Evolutionary conservation across 78 protist species (phyloP).

Genomic region (Andalucia godoyi): DNA sequence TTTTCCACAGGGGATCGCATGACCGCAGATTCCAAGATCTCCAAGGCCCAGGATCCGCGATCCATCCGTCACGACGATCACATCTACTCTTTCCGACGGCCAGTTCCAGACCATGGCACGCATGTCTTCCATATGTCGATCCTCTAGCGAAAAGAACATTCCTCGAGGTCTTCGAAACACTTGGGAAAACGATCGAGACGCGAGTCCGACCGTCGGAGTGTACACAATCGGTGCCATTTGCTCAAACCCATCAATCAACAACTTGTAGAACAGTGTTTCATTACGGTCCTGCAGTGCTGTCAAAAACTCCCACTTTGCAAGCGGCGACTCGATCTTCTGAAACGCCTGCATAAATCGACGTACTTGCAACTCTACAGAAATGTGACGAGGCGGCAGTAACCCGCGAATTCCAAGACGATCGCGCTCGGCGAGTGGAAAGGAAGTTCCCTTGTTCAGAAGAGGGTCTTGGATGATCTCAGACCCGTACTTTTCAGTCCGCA

Average conservation of each 20-base stretch:
- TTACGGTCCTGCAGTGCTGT: conserved; percentile 50
- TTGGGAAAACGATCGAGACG: conserved; percentile 70
- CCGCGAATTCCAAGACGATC: conserved; percentile 54
- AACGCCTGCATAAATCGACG: conserved; percentile 33
- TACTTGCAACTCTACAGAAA: conserved; percentile 45
- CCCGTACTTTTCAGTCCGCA: too few relatives aligned
- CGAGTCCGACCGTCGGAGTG: conserved; percentile 92
- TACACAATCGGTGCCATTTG: conserved; percentile 73
- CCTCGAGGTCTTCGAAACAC: conserved; percentile 33
- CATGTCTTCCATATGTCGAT: conserved; percentile 60
- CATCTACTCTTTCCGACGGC: conserved; percentile 46
- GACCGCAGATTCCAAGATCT: conserved; percentile 89
- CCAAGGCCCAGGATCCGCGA: conserved; percentile 97
- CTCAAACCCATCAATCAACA: conserved; percentile 49
- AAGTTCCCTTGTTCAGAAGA: conserved; percentile 45
- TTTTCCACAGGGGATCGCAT: conserved; percentile 88
- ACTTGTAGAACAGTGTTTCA: conserved; percentile 63
- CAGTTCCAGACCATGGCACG: conserved; percentile 53
- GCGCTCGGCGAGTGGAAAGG: conserved; percentile 41
- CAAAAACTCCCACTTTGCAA: conserved; percentile 56
- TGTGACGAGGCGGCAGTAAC: conserved; percentile 51
- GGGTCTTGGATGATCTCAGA: conserved; percentile 25
- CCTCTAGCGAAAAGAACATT: conserved; percentile 62
- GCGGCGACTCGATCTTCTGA: not conserved
- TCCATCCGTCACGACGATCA: conserved; percentile 94